phyloP scores from a whole-genome alignment of 108 stramenopile genomes.

The Conticribra guillardii region DNA sequence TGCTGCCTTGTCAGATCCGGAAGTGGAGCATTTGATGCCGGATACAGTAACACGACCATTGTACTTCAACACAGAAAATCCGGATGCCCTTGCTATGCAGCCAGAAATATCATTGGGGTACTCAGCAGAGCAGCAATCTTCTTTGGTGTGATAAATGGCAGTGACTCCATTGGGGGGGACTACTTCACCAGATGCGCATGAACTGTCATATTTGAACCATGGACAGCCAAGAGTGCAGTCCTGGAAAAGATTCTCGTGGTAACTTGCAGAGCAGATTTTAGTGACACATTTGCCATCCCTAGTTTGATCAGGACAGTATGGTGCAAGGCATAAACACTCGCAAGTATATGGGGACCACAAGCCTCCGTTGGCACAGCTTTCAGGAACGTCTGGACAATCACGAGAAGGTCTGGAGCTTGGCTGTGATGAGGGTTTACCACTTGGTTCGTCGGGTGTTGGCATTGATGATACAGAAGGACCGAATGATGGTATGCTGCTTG shows the following conservation, averaged over 20 bases:
- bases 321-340: constrained; percentile 13
- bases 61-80: constrained; percentile 7
- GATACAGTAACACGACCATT: constrained; percentile 11
- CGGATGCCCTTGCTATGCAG: not conserved
- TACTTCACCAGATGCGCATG: constrained; percentile 1
- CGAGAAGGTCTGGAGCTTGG: constrained; percentile 10
- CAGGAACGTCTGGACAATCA: constrained; percentile 13
- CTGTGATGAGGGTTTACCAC: not conserved
- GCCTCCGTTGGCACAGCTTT: constrained; percentile 11
- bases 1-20: not conserved
- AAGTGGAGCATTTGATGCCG: constrained; percentile 10
- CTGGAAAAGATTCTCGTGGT: constrained; percentile 8
- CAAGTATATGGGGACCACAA: constrained; percentile 18
- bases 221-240: constrained; percentile 16
- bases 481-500: not conserved
- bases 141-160: constrained; percentile 3
- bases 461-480: not conserved
- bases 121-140: not conserved
- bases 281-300: not conserved
- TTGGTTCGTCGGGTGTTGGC: not conserved
- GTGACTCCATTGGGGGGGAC: constrained; percentile 1
- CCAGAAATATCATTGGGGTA: constrained; percentile 10
- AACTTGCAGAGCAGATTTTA: not conserved
- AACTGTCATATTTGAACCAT: constrained; percentile 13
- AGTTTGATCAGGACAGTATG: constrained; percentile 8